These are phyloP conservation scores for Phoma sp. DNA, from an alignment of 2,329 filamentous ascomycete genomes.

Conservation along the genomic window DNA sequence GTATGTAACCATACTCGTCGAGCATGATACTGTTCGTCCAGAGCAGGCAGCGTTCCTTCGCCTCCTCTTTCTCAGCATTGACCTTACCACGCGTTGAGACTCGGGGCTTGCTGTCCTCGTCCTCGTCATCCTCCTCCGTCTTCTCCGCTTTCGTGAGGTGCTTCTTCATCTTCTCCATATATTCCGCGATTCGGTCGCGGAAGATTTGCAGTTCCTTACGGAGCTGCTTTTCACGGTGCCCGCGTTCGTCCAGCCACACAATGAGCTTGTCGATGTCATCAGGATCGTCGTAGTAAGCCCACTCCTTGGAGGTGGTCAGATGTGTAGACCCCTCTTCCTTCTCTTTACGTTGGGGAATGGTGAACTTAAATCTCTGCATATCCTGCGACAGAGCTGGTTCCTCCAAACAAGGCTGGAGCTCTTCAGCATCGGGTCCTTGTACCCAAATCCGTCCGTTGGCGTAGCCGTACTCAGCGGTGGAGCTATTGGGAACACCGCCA, in stretches of 20 bases:
- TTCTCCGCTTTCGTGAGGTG: conserved; percentile 67
- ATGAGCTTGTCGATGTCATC: conserved; percentile 79
- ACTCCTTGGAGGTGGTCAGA: conserved; percentile 77
- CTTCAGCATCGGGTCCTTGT: conserved; percentile 89
- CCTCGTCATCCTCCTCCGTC: conserved; percentile 55
- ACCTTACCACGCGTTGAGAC: conserved; percentile 69
- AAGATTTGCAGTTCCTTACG: conserved; percentile 83
- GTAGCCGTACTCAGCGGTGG: conserved; percentile 84
- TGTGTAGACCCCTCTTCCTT: conserved; percentile 83
- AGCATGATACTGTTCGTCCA: conserved; percentile 71
- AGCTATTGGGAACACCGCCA: conserved; percentile 83
- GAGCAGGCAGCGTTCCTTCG: conserved; percentile 64
- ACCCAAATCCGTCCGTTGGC: conserved; percentile 97
- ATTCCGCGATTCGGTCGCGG: conserved; percentile 74
- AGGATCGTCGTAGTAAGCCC: conserved; percentile 89
- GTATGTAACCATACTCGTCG: conserved; percentile 63
- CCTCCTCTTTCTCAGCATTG: conserved; percentile 59
- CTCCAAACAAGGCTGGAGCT: conserved; percentile 60
- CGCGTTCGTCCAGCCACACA: conserved; percentile 85
- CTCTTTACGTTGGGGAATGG: conserved; percentile 82
- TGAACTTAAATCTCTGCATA: conserved; percentile 76
- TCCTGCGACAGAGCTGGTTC: conserved; percentile 77
- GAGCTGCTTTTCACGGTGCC: conserved; percentile 83
- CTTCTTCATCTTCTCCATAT: conserved; percentile 79
- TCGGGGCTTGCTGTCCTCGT: conserved; percentile 57